A percentile compares a stretch with the other conserved stretches of the same genome.
Evolutionary conservation across 2,329 filamentous ascomycete genomes (phyloP).

Genomic region (Aspergillus sp.): DNA sequence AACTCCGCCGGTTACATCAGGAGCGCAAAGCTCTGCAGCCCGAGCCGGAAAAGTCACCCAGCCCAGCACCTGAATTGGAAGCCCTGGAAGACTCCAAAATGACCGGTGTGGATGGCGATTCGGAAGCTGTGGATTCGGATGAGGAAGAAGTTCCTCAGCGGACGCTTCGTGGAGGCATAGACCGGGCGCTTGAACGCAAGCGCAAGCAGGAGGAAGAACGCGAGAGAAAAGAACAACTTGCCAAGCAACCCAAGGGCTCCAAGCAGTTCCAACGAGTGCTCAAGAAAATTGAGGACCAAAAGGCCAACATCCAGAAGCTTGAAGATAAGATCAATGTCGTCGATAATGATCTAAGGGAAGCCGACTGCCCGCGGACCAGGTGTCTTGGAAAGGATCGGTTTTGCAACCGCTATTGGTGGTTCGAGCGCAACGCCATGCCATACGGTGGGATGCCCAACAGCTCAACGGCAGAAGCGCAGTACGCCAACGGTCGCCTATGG

Average conservation of each 20-base stretch:
- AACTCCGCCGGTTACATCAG: conserved; percentile 49
- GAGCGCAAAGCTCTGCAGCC: conserved; percentile 52
- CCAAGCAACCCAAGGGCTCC: conserved; percentile 72
- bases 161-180: conserved; percentile 63
- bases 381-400: conserved; percentile 92
- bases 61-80: conserved; percentile 46
- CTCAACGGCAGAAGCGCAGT: conserved; percentile 82
- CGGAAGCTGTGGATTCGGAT: conserved; percentile 66
- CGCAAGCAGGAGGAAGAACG: conserved; percentile 72
- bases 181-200: conserved; percentile 73
- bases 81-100: conserved; percentile 42
- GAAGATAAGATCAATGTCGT: conserved; percentile 83
- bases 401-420: conserved; percentile 99
- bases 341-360: conserved; percentile 90
- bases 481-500: conserved; percentile 95
- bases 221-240: conserved; percentile 67
- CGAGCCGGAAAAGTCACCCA: conserved; percentile 47
- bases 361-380: conserved; percentile 86
- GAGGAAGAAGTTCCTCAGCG: conserved; percentile 64
- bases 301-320: conserved; percentile 74
- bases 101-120: conserved; percentile 60
- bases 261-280: conserved; percentile 87
- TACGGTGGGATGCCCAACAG: conserved; percentile 84
- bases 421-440: conserved; percentile 97
- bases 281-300: conserved; percentile 86